Conservation (phyloP, 768 basidiomycete genomes). For the Trametes coccinea region DNA sequence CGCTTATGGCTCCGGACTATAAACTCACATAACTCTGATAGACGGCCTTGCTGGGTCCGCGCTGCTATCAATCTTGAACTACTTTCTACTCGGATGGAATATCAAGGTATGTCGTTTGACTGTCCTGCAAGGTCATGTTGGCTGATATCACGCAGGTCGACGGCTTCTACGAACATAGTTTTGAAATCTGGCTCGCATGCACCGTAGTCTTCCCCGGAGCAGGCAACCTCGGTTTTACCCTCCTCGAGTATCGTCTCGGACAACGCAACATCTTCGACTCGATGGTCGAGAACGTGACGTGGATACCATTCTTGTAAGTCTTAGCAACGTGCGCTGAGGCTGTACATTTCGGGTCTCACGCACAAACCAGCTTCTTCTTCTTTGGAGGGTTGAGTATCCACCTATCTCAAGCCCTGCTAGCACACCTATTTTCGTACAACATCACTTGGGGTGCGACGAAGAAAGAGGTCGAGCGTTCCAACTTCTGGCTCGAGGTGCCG, state of each 20-base stretch:
- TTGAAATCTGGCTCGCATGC: constrained; percentile 74
- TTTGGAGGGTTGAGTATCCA: constrained; percentile 59
- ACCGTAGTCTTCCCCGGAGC: constrained; percentile 67
- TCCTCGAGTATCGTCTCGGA: constrained; percentile 71
- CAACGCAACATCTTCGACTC: constrained; percentile 49
- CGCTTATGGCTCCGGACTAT: too few relatives aligned
- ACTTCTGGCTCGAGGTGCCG: constrained; percentile 89
- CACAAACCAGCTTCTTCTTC: constrained; percentile 45
- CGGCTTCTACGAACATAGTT: constrained; percentile 68
- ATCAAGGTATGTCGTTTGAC: constrained; percentile 30
- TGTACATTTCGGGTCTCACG: neutral
- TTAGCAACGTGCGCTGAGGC: neutral
- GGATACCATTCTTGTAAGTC: constrained; percentile 75
- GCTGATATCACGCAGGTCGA: constrained; percentile 43
- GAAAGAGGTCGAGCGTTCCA: constrained; percentile 85
- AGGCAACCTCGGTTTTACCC: constrained; percentile 68
- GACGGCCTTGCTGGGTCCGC: constrained; percentile 66
- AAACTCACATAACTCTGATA: too few relatives aligned
- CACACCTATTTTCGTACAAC: constrained; percentile 61
- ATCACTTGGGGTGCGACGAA: constrained; percentile 59
- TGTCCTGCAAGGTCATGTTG: neutral
- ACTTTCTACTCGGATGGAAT: constrained; percentile 54
- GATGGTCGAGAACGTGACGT: constrained; percentile 58
- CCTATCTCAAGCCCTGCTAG: constrained; percentile 50
- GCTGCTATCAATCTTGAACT: constrained; percentile 64